Conservation (phyloP, 225 moss, liverwort and hornwort species). For the Takakia lepidozioides region DNA sequence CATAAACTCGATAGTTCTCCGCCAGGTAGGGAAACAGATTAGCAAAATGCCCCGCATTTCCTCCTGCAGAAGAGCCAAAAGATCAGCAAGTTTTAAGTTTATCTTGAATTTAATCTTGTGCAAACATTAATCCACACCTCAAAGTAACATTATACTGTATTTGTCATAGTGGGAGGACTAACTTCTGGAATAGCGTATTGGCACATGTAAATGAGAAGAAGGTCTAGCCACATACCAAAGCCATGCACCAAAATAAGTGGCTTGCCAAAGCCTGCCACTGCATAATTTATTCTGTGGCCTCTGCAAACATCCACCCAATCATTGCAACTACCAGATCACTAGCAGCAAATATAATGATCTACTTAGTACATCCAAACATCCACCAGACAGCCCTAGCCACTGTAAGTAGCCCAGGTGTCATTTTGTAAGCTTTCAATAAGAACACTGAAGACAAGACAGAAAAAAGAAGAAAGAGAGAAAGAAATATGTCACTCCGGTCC, state of each 20-base stretch:
- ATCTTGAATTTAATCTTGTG: too few relatives aligned
- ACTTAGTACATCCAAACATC: too few relatives aligned
- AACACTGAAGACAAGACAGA: not conserved
- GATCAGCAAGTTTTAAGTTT: not conserved
- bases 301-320: slow-evolving; percentile 29
- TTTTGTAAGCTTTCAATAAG: not conserved
- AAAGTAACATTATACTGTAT: too few relatives aligned
- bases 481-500: too few relatives aligned
- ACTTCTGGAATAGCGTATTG: too few relatives aligned
- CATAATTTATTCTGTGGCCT: slow-evolving; percentile 78
- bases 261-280: slow-evolving; percentile 84
- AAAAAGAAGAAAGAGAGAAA: not conserved
- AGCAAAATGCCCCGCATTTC: slow-evolving; percentile 90
- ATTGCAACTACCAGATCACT: too few relatives aligned
- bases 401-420: too few relatives aligned
- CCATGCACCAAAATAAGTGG: slow-evolving; percentile 92
- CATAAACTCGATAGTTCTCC: slow-evolving; percentile 79
- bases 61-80: too few relatives aligned
- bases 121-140: not conserved
- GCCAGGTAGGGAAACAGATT: slow-evolving; percentile 81
- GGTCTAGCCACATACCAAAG: slow-evolving; percentile 53
- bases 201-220: too few relatives aligned
- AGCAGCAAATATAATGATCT: too few relatives aligned
- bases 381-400: too few relatives aligned
- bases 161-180: too few relatives aligned